Base-by-base conservation (phyloP, 1,284 basidiomycete species). In the Pyrrhoderma lamaoense region DNA sequence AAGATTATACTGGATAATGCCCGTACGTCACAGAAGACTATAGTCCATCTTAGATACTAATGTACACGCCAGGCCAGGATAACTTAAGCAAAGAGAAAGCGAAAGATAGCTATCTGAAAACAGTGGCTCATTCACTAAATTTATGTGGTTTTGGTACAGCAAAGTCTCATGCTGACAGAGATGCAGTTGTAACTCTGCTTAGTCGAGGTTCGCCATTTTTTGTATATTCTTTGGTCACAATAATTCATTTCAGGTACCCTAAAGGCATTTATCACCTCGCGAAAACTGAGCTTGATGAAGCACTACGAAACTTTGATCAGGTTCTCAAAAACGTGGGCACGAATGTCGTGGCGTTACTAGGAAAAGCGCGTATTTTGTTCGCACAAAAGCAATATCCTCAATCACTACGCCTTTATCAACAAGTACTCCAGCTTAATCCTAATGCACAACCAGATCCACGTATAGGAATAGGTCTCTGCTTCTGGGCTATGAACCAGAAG, bases 381-480 rank as follows among this genome's bases (percentile, higher is more conserved):
- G 80, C 86, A 14, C 75, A 82, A 55, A 75, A 89, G 44, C 80
- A 85, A 56, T 89, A 81, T 60, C 72, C 79, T n/a, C 81, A 83
- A 45, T 83, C 93, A 0, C 75, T 96, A 16, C 81, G 84, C 57
- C 65, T 83, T 2, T 96, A 95, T 65, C 93, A 95, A 64, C 80
- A 83, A 51, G 82, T 93, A 11, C 75, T 97, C 13, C 71, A 76
- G 40, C 75, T 89, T 42, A 82, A 81, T 48, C 92, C 93, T 0
- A 68, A 76, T 11, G 89, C 87, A 66, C 70, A 76, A 19, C 94
- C 93, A 0, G 93, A 97, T 65, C 93, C 93, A 25, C 78, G 93
- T 13, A 88, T 96, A 57, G 93, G 93, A 14, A 90, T 97, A 36
- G 94, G 94, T 8, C 70, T 96, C 7, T 95, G 93, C 66, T 74